Conservation (phyloP, 495 filamentous ascomycete species). For the Immersiella caudata region DNA sequence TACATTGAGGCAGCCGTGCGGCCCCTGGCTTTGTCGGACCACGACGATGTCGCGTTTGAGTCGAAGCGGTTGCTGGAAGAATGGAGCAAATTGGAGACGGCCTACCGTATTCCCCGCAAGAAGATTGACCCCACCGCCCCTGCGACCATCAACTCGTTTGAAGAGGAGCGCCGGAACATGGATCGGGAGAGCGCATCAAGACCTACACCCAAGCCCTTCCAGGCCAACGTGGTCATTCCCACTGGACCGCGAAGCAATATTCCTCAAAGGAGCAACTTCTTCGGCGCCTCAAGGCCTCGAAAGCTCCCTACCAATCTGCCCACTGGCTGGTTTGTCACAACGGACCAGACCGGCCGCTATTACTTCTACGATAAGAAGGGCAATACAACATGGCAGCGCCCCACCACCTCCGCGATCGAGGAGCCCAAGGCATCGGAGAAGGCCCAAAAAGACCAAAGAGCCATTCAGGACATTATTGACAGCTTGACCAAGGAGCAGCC, state of each 20-base stretch:
- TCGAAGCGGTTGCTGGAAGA: conserved; percentile 73
- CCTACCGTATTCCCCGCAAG: conserved; percentile 89
- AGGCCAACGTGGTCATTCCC: conserved; percentile 48
- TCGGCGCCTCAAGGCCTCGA: conserved; percentile 60
- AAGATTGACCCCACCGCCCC: conserved; percentile 50
- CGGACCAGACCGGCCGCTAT: conserved; percentile 61
- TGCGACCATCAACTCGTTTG: conserved; percentile 55
- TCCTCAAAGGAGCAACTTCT: conserved; percentile 64
- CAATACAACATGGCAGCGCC: conserved; percentile 76
- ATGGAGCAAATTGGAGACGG: conserved; percentile 91
- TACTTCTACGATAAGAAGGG: conserved; percentile 83
- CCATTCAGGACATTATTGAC: conserved; percentile 82
- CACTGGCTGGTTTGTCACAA: conserved; percentile 77
- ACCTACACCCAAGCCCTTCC: conserved; percentile 30
- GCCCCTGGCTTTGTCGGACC: conserved; percentile 64
- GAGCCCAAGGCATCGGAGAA: conserved; percentile 67
- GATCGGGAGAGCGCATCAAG: conserved; percentile 58
- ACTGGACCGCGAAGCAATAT: conserved; percentile 68
- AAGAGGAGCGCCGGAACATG: conserved; percentile 65
- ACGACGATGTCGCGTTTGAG: conserved; percentile 73
- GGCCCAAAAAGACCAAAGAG: conserved; percentile 53
- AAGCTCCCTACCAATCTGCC: conserved; percentile 64
- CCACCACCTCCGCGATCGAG: conserved; percentile 65
- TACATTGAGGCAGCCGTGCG: conserved; percentile 89
- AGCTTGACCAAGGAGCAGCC: conserved; percentile 68